phyloP scores from a whole-genome alignment of 2,329 filamentous ascomycete species.

The Ophiostoma populinum region DNA sequence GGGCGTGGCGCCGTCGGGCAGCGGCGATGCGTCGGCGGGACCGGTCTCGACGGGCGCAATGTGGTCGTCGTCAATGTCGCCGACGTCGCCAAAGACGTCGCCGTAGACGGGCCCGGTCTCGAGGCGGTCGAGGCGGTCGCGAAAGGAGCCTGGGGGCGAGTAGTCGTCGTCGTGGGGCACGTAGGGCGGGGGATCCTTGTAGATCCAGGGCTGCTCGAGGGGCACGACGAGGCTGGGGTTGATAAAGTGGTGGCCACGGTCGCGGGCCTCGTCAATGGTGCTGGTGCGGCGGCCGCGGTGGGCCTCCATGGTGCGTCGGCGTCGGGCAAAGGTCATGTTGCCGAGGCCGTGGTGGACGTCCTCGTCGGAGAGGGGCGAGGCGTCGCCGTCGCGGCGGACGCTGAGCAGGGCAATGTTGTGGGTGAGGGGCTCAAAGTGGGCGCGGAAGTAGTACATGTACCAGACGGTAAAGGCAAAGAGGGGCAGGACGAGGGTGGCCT shows the following conservation, averaged over 20 bases:
- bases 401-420: conserved; percentile 83
- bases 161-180: conserved; percentile 9
- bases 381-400: conserved; percentile 48
- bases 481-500: conserved; percentile 57
- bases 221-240: conserved; percentile 58
- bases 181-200: conserved; percentile 32
- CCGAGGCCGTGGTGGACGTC: conserved; percentile 20
- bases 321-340: conserved; percentile 17
- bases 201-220: conserved; percentile 57
- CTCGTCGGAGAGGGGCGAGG: conserved; percentile 25
- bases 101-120: background rate
- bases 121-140: too few species aligned
- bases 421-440: conserved; percentile 74
- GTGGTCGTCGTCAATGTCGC: conserved; percentile 1
- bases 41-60: background rate
- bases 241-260: conserved; percentile 52
- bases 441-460: conserved; percentile 70
- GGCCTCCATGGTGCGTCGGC: conserved; percentile 7
- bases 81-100: conserved; percentile 6
- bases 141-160: background rate
- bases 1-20: background rate
- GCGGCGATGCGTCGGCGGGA: background rate
- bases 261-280: conserved; percentile 55
- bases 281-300: conserved; percentile 30
- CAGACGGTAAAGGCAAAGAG: conserved; percentile 67